Percentiles rank a stretch among this genome's conserved stretches.
phyloP scores from a whole-genome alignment of 352 stramenopile species.

The Phytophthora pinifolia region DNA sequence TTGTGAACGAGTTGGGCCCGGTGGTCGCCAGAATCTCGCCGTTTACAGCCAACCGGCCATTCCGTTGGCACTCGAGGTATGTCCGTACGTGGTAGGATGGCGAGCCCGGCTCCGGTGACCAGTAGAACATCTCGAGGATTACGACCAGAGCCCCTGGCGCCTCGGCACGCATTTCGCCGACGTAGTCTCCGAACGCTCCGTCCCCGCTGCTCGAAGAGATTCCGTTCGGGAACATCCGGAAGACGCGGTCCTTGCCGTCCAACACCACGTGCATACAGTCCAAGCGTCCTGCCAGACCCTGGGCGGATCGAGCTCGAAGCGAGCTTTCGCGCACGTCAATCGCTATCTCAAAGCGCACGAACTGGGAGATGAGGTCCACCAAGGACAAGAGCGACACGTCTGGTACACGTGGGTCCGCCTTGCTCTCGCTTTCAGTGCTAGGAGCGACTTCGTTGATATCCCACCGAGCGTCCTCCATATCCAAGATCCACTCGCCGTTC shows the following conservation, averaged over 20 bases:
- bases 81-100: slow-evolving; percentile 46
- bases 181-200: slow-evolving; percentile 67
- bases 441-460: slow-evolving; percentile 15
- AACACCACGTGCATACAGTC: slow-evolving; percentile 55
- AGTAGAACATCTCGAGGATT: slow-evolving; percentile 55
- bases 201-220: slow-evolving; percentile 33
- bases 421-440: slow-evolving; percentile 2
- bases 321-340: slow-evolving; percentile 40
- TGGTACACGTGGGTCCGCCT: slow-evolving; percentile 3
- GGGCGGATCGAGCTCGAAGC: slow-evolving; percentile 37
- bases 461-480: slow-evolving; percentile 48
- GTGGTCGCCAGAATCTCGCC: slow-evolving; percentile 50
- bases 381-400: slow-evolving; percentile 44
- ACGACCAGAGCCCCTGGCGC: slow-evolving; percentile 38
- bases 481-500: slow-evolving; percentile 56
- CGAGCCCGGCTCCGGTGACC: slow-evolving; percentile 28
- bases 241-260: slow-evolving; percentile 60
- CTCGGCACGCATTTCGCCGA: slow-evolving; percentile 56
- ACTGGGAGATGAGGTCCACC: slow-evolving; percentile 51
- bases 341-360: slow-evolving; percentile 41
- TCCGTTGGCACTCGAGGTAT: slow-evolving; percentile 43
- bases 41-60: slow-evolving; percentile 43
- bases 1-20: slow-evolving; percentile 25
- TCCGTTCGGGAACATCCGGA: slow-evolving; percentile 59
- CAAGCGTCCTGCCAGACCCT: slow-evolving; percentile 25